Evolutionary conservation across 768 basidiomycete genomes (phyloP).

Genomic region (Tulasnella sp.): DNA sequence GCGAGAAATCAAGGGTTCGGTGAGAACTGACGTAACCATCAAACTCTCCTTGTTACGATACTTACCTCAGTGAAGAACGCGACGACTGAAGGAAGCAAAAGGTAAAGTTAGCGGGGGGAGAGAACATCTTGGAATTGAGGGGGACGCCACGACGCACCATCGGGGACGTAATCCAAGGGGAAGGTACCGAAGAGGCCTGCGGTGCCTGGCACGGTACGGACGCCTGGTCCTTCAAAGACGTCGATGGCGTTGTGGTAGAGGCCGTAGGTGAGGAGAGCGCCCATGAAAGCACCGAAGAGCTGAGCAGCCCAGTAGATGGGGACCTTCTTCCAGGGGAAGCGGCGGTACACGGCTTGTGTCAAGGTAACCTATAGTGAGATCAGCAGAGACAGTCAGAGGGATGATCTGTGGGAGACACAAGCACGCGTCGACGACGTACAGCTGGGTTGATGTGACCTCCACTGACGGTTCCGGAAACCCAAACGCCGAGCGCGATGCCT

Average conservation of each 20-base stretch:
- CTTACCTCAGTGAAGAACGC: conserved; percentile 29
- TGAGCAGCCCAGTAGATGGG: conserved; percentile 56
- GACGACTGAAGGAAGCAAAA: conserved; percentile 23
- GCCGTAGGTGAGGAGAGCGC: conserved; percentile 45
- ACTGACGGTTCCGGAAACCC: conserved; percentile 5
- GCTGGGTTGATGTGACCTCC: conserved; percentile 16
- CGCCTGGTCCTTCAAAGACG: conserved; percentile 38
- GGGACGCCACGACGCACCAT: conserved; percentile 25
- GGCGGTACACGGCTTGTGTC: conserved; percentile 10
- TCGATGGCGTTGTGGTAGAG: conserved; percentile 55
- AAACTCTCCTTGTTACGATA: neutral
- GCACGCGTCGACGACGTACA: neutral
- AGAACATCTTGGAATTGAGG: neutral
- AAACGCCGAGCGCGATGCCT: conserved; percentile 14
- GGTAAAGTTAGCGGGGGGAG: neutral
- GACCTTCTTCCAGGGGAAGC: conserved; percentile 16
- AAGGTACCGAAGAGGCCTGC: conserved; percentile 51
- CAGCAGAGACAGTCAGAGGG: neutral
- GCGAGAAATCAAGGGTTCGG: neutral
- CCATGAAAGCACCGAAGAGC: conserved; percentile 53
- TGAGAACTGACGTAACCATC: neutral
- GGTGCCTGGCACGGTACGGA: conserved; percentile 30
- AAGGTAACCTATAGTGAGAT: conserved; percentile 10
- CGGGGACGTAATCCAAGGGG: conserved; percentile 22
- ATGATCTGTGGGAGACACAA: neutral